phyloP scores from a whole-genome alignment of 805 yeast species.

The Henningerozyma blattae region DNA sequence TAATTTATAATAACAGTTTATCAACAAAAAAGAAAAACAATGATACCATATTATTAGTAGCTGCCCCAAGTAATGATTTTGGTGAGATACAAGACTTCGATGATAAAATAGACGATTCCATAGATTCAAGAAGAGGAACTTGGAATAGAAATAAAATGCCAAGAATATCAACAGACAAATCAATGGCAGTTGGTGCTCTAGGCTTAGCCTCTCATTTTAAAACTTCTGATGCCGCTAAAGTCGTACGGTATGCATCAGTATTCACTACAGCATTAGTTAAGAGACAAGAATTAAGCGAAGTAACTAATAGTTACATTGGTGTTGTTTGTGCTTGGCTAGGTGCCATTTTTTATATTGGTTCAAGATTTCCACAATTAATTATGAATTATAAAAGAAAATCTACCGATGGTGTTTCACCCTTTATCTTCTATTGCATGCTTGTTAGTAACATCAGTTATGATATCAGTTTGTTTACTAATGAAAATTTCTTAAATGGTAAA shows the following conservation, averaged over 20 bases:
- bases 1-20: slow-evolving; percentile 19
- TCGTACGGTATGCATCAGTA: not conserved
- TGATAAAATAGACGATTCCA: not conserved
- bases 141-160: not conserved
- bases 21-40: slow-evolving; percentile 3
- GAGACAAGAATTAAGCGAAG: not conserved
- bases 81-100: not conserved
- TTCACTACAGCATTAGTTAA: not conserved
- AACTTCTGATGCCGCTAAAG: not conserved
- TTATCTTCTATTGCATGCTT: slow-evolving; percentile 67
- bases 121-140: not conserved
- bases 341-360: slow-evolving; percentile 58
- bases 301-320: slow-evolving; percentile 27
- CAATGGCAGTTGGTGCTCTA: not conserved
- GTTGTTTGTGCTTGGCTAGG: slow-evolving; percentile 63
- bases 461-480: slow-evolving; percentile 55
- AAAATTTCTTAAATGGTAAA: slow-evolving; percentile 34
- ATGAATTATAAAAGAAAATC: slow-evolving; percentile 72
- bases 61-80: not conserved
- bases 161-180: not conserved
- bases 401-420: slow-evolving; percentile 75
- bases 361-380: slow-evolving; percentile 75
- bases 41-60: not conserved
- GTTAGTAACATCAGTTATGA: slow-evolving; percentile 71
- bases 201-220: not conserved